Conservation (phyloP, 2,329 filamentous ascomycete species). For the Cercospora janseana region DNA sequence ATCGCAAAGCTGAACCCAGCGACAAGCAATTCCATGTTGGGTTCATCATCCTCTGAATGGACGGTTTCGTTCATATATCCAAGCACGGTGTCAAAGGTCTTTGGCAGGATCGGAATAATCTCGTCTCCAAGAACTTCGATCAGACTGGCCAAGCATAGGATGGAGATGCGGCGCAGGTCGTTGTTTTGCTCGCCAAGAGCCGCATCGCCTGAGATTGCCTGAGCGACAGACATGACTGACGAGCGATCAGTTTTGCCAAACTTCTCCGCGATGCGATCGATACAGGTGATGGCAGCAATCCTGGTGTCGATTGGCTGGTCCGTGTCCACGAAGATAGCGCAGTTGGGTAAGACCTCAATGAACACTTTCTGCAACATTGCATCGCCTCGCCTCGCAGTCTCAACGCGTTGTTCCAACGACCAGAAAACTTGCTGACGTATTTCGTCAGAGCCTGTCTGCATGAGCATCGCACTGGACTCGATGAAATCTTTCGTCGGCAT, state of each 20-base stretch:
- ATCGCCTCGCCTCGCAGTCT: constrained; percentile 69
- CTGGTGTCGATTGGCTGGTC: constrained; percentile 73
- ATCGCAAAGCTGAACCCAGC: constrained; percentile 68
- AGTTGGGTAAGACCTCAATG: constrained; percentile 37
- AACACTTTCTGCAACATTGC: constrained; percentile 70
- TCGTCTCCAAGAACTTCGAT: constrained; percentile 84
- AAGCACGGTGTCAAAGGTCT: constrained; percentile 69
- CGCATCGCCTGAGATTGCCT: constrained; percentile 70
- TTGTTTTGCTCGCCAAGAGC: constrained; percentile 73
- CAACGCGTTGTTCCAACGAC: constrained; percentile 76
- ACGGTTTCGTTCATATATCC: constrained; percentile 67
- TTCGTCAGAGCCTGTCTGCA: constrained; percentile 71
- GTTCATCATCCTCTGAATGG: constrained; percentile 48
- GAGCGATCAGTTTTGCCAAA: constrained; percentile 89
- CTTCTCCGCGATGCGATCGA: constrained; percentile 90
- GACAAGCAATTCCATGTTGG: constrained; percentile 15
- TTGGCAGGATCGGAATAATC: constrained; percentile 78
- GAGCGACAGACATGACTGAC: constrained; percentile 70
- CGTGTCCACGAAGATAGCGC: constrained; percentile 69
- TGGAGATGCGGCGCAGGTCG: constrained; percentile 74
- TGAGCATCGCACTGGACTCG: constrained; percentile 77
- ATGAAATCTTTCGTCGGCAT: constrained; percentile 86
- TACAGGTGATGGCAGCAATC: constrained; percentile 80
- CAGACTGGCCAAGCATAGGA: constrained; percentile 84
- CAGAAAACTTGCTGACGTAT: constrained; percentile 73